phyloP scores from a whole-genome alignment of 768 basidiomycete species.

The Phylloporus sp. region DNA sequence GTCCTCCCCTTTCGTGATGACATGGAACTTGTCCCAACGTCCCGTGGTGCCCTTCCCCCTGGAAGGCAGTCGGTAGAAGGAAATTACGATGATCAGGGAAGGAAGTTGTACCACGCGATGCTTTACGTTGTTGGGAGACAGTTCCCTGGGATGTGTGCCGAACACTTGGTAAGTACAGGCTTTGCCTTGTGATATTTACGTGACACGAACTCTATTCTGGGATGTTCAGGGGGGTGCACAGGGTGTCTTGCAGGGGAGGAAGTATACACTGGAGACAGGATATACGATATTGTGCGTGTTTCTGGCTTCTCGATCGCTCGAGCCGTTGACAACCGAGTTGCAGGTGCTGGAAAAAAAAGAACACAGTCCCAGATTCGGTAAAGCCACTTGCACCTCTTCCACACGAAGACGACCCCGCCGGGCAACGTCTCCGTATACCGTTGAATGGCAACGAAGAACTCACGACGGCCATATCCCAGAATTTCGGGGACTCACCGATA shows the following conservation, averaged over 20 bases:
- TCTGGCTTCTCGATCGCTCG: neutral
- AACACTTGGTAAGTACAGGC: neutral
- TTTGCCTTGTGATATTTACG: neutral
- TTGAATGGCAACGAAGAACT: neutral
- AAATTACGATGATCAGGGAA: slow-evolving; percentile 4
- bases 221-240: slow-evolving; percentile 1
- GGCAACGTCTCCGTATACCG: slow-evolving; percentile 3
- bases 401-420: slow-evolving; percentile 1
- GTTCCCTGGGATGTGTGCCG: slow-evolving; percentile 8
- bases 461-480: neutral
- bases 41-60: neutral
- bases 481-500: neutral
- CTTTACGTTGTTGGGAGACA: slow-evolving; percentile 7
- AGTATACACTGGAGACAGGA: slow-evolving; percentile 1
- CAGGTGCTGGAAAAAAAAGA: slow-evolving; percentile 7
- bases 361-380: neutral
- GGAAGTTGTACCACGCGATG: slow-evolving; percentile 5
- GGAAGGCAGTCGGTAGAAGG: slow-evolving; percentile 6
- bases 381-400: neutral
- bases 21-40: slow-evolving; percentile 6
- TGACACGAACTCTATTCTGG: too few species aligned
- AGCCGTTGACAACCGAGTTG: neutral
- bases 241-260: slow-evolving; percentile 1
- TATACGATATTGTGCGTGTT: slow-evolving; percentile 2
- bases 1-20: neutral